Conservation (phyloP, 2,329 filamentous ascomycete genomes). For the Botryotinia calthae region DNA sequence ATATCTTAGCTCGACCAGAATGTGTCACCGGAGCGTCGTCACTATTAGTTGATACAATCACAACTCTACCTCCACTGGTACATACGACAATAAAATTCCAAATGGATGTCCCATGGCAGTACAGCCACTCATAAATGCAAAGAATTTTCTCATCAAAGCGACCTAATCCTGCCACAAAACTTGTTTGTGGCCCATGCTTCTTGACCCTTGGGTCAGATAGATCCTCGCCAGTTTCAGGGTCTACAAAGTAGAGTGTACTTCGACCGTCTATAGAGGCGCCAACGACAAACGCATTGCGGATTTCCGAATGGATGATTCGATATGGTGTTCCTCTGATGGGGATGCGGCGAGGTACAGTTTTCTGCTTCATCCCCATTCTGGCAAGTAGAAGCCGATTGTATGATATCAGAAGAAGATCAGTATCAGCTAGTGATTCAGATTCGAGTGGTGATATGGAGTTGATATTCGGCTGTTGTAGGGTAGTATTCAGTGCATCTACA, state of each 20-base stretch:
- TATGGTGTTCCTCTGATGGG: conserved; percentile 41
- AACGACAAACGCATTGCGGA: conserved; percentile 53
- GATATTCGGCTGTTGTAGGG: conserved; percentile 48
- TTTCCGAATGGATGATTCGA: conserved; percentile 53
- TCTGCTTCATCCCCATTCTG: conserved; percentile 47
- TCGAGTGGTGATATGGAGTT: conserved; percentile 48
- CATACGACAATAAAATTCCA: conserved; percentile 64
- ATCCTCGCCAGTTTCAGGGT: conserved; percentile 52
- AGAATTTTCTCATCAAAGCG: conserved; percentile 57
- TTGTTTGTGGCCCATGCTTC: conserved; percentile 43
- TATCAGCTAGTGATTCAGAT: conserved; percentile 33
- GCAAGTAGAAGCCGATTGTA: conserved; percentile 52
- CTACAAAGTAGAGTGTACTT: conserved; percentile 55
- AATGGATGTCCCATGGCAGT: conserved; percentile 52
- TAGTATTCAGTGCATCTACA: conserved; percentile 49
- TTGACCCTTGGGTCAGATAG: conserved; percentile 45
- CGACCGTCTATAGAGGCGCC: conserved; percentile 46
- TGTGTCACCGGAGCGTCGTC: background rate
- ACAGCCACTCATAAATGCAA: conserved; percentile 63
- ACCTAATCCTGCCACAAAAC: conserved; percentile 56
- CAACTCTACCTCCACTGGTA: conserved; percentile 52
- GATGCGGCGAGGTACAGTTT: conserved; percentile 51
- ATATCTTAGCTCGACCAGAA: conserved; percentile 39
- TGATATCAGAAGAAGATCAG: conserved; percentile 49
- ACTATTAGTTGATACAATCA: conserved; percentile 52